Conservation (phyloP, 148 eudicot genomes). For the Rhododendron simsii region DNA sequence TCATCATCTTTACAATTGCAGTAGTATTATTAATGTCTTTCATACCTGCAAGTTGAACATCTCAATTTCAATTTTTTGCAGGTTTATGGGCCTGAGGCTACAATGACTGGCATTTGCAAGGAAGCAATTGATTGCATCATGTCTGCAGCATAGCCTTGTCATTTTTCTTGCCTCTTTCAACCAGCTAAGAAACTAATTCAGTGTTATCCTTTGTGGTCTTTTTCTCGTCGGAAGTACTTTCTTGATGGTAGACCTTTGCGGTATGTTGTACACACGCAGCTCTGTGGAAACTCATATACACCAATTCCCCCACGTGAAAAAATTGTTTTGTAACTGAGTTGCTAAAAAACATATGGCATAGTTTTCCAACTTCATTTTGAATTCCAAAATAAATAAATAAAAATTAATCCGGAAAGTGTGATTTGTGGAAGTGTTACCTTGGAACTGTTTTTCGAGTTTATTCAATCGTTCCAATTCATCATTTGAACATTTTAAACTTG, state of each 20-base stretch:
- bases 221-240: not conserved
- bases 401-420: not conserved
- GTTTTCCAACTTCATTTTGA: not conserved
- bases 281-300: not conserved
- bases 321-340: not conserved
- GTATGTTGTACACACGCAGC: not conserved
- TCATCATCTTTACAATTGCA: not conserved
- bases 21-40: not conserved
- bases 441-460: not conserved
- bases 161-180: not conserved
- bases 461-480: not conserved
- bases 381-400: not conserved
- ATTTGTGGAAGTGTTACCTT: not conserved
- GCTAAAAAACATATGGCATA: not conserved
- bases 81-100: conserved; percentile 96
- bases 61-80: conserved; percentile 10
- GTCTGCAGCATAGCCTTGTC: conserved; percentile 47
- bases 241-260: not conserved
- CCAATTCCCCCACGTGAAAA: not conserved
- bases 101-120: conserved; percentile 98
- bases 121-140: conserved; percentile 88
- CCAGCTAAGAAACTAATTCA: not conserved
- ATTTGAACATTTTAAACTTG: no score
- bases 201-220: not conserved
- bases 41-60: not conserved